Evolutionary conservation across 768 basidiomycete genomes (phyloP).

Genomic region (Tylopilus sp.): DNA sequence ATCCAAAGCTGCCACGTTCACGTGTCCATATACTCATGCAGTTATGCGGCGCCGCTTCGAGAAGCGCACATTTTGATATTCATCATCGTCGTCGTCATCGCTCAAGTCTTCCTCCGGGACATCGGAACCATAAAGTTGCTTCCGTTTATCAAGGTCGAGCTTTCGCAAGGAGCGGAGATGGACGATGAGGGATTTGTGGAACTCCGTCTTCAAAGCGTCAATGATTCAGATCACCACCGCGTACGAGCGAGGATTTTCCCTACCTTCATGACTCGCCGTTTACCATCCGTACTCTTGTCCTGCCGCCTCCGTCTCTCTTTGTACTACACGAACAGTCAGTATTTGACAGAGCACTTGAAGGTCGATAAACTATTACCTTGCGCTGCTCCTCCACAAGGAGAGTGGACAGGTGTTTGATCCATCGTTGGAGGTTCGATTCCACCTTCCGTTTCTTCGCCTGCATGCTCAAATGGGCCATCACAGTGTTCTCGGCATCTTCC

Average conservation of each 20-base stretch:
- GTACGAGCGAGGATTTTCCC: slow-evolving; percentile 9
- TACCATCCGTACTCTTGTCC: slow-evolving; percentile 46
- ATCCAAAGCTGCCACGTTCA: slow-evolving; percentile 6
- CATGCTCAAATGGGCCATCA: slow-evolving; percentile 28
- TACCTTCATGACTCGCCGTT: slow-evolving; percentile 59
- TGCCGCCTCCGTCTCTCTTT: slow-evolving; percentile 58
- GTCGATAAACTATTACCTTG: slow-evolving; percentile 45
- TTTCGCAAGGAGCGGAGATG: slow-evolving; percentile 62
- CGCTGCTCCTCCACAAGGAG: slow-evolving; percentile 64
- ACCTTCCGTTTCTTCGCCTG: slow-evolving; percentile 36
- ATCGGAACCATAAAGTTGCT: slow-evolving; percentile 39
- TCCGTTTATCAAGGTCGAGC: slow-evolving; percentile 50
- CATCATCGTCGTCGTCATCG: slow-evolving; percentile 35
- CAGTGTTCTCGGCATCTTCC: slow-evolving; percentile 34
- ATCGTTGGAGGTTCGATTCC: slow-evolving; percentile 52
- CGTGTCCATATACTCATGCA: slow-evolving; percentile 21
- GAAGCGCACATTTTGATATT: slow-evolving; percentile 29
- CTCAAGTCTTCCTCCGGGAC: slow-evolving; percentile 35
- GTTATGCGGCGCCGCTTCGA: slow-evolving; percentile 30
- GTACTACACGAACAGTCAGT: slow-evolving; percentile 39
- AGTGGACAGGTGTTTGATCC: slow-evolving; percentile 63
- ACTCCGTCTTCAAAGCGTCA: slow-evolving; percentile 50
- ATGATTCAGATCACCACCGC: neutral
- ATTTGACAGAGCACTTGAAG: neutral
- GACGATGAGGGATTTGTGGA: slow-evolving; percentile 57